Conservation (phyloP, 805 yeast species). For the Middelhovenomyces tepae region DNA sequence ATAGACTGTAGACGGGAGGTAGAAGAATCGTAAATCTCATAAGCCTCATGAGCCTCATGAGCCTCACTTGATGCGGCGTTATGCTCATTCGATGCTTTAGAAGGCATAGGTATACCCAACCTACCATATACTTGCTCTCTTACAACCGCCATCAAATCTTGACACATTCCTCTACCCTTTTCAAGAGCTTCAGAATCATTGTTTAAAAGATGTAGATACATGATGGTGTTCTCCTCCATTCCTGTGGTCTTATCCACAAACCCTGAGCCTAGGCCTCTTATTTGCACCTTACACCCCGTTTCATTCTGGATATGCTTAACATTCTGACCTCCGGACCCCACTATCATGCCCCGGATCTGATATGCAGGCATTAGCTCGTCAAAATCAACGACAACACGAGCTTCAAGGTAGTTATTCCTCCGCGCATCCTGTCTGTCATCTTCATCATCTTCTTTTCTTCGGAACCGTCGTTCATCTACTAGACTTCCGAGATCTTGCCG, state of each 20-base stretch:
- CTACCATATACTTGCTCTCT: conserved; percentile 17
- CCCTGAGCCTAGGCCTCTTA: conserved; percentile 30
- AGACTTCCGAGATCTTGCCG: conserved; percentile 21
- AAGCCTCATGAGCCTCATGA: not conserved
- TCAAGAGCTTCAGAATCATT: conserved; percentile 16
- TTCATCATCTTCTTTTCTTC: conserved; percentile 16
- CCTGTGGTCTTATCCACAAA: conserved; percentile 25
- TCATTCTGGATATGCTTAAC: conserved; percentile 28
- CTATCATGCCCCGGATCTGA: conserved; percentile 25
- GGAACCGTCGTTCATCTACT: conserved; percentile 22
- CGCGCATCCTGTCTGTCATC: conserved; percentile 4
- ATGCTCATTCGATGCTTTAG: conserved; percentile 6
- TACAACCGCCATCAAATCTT: conserved; percentile 22
- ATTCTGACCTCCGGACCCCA: conserved; percentile 29
- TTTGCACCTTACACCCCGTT: conserved; percentile 26
- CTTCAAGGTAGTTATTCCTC: conserved; percentile 15
- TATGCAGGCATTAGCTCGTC: conserved; percentile 19
- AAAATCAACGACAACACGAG: conserved; percentile 13
- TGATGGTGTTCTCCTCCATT: conserved; percentile 25
- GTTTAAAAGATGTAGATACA: conserved; percentile 21
- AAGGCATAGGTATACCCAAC: conserved; percentile 4
- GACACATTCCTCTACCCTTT: conserved; percentile 21
- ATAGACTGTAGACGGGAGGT: conserved; percentile 10
- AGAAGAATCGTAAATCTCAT: conserved; percentile 1
- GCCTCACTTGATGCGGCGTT: conserved; percentile 2